Evolutionary conservation across 2,329 filamentous ascomycete species (phyloP), one percentile per base, ranked within the genome.

Genomic region (Akanthomyces lecanii): DNA sequence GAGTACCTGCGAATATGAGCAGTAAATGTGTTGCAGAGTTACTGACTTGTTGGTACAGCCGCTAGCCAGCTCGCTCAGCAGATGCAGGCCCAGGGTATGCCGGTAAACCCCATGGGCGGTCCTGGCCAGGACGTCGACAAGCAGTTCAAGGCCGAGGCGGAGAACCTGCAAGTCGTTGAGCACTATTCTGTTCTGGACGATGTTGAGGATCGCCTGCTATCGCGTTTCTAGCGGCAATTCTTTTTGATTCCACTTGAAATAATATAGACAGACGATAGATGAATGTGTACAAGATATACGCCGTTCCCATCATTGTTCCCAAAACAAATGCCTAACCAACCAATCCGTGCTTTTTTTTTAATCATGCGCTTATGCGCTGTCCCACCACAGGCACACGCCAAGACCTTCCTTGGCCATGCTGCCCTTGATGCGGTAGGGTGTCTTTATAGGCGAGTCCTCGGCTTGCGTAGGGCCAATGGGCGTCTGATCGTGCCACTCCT

Each of bases 71-170:
- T 97, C 81, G 85, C 91, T 45, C 91, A 96, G 75, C 92, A 97
- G 76, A 94, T 97, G 85, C 87, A 87, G 67, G 85, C 83, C 36
- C 86, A 93, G 72, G 75, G 77, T 64, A 75, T 74, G 72, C 72
- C 69, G 40, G 68, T 73, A 61, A 75, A 74, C 59, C 72, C 74
- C 30, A 89, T 95, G 80, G 96, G 97, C 76, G 92, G 91, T 36
- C 93, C 95, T 1, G 93, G 94, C 28, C 89, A 95, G 71, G 96
- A 99, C 73, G 92, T 93, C 0, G 90, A 98, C 77, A 99, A 99
- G 82, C 85, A 97, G 74, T 99, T 97, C 77, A 82, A 89, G 74
- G 91, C 82, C 53, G 95, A 99, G 78, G 91, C 91, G 3, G 95
- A 99, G 82, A 99, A 99, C 76, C 77, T 99, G 66, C 93, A 96